These are phyloP conservation scores for Petunia axillaris DNA, from an alignment of 257 asterid genomes.

Conservation along the genomic window DNA sequence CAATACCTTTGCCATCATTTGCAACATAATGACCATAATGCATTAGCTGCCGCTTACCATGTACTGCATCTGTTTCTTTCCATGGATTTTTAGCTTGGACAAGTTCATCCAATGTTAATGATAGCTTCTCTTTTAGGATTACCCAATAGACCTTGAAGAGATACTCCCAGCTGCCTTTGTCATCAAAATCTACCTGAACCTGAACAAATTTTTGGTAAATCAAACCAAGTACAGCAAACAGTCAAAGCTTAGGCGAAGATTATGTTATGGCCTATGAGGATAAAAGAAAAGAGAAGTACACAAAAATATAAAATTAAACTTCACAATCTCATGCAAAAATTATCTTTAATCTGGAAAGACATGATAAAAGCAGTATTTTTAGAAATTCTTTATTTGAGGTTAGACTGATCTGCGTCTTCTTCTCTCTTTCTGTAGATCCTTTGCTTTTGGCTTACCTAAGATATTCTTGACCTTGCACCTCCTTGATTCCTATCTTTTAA, in stretches of 20 bases:
- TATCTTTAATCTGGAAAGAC: background rate
- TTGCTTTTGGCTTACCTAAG: background rate
- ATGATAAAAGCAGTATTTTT: background rate
- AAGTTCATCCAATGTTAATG: slow-evolving; percentile 68
- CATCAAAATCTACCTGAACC: slow-evolving; percentile 90
- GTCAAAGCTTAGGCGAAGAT: slow-evolving; percentile 8
- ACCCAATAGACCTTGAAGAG: slow-evolving; percentile 93
- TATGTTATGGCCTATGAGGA: background rate
- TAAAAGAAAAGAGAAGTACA: background rate
- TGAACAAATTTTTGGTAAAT: slow-evolving; percentile 38
- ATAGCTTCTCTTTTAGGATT: slow-evolving; percentile 58
- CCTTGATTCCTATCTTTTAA: background rate
- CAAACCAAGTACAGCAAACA: background rate
- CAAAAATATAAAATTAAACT: background rate
- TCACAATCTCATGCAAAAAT: background rate
- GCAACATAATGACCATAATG: slow-evolving; percentile 32
- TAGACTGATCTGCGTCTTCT: background rate
- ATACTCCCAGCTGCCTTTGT: slow-evolving; percentile 86
- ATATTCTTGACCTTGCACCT: background rate
- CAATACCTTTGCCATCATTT: slow-evolving; percentile 37
- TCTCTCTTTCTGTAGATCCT: background rate
- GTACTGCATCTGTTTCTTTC: slow-evolving; percentile 45
- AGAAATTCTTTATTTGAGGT: background rate
- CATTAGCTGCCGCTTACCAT: slow-evolving; percentile 40
- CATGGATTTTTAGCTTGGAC: slow-evolving; percentile 64